phyloP scores from a whole-genome alignment of 345 rosid species.

The Arabis hirsuta region DNA sequence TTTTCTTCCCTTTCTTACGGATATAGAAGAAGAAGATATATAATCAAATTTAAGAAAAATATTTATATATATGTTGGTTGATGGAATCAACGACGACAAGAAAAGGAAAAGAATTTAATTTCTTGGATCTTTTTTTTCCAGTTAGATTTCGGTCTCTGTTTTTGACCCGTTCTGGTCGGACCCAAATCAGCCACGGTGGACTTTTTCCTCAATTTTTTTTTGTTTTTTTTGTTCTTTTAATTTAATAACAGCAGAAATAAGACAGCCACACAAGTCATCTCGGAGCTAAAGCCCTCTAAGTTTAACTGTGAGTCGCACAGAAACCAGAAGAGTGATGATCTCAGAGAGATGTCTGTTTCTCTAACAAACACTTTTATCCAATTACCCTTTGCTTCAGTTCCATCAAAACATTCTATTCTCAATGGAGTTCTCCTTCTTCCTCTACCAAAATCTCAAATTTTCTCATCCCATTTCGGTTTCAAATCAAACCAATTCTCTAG shows the following conservation, averaged over 20 bases:
- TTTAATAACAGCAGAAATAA: conserved; percentile 1
- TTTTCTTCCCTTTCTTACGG: conserved; percentile 10
- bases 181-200: conserved; percentile 37
- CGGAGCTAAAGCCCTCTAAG: conserved; percentile 20
- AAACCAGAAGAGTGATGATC: conserved; percentile 36
- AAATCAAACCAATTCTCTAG: conserved; percentile 22
- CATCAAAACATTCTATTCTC: conserved; percentile 15
- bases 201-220: conserved; percentile 12
- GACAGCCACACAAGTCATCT: conserved; percentile 42
- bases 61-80: conserved; percentile 4
- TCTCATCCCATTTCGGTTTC: conserved; percentile 14
- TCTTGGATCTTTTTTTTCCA: conserved; percentile 2
- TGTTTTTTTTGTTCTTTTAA: background rate
- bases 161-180: conserved; percentile 43
- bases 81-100: conserved; percentile 23
- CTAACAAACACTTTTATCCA: conserved; percentile 26
- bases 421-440: conserved; percentile 11
- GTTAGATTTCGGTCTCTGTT: conserved; percentile 34
- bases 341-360: conserved; percentile 36
- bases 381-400: conserved; percentile 12
- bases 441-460: conserved; percentile 10
- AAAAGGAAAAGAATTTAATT: background rate
- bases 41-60: conserved; percentile 20
- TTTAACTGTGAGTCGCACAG: background rate
- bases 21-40: conserved; percentile 20